Base-by-base conservation (phyloP, 1,284 basidiomycete species). In the Mycena citricolor region DNA sequence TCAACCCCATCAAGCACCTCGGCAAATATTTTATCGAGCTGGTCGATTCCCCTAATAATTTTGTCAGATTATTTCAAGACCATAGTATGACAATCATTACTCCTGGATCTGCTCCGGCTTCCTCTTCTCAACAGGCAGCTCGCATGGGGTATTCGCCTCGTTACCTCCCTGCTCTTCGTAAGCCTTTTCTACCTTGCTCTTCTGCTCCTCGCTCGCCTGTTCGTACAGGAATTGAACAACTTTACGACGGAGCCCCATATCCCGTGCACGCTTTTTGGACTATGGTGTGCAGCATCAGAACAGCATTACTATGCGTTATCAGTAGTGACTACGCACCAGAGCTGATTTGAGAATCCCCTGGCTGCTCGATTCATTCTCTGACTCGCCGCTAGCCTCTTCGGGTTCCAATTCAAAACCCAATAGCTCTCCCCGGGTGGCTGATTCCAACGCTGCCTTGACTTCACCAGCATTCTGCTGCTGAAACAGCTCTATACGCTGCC, bases 51-150 rank as follows among this genome's bases (percentile, higher is more conserved):
- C 4, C 44, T 46, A 29, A 5, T 14, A 30, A 7, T 8, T 17
- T 23, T 8, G 14, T 37, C 7, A 16, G 13, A n/a, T n/a, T n/a
- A n/a, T 11, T 2, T 20, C 1, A 31, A 4, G n/a, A 14, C 24
- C 4, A 28, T 14, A 40, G 11, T 19, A n/a, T 8, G 22, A 23
- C 21, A 5, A 3, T 26, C 44, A n/a, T 28, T 10, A 46, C 44
- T 10, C 4, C 21, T 46, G 44, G 5, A 46, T 30, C 12, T 46
- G 26, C 17, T 40, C 25, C 0, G 44, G 44, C 11, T 32, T 31
- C 6, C 22, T 22, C n/a, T 41, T 33, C 1, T 19, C 21, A 2
- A 25, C 13, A 1, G 10, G 1, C 25, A 20, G 32, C 7, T 20
- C 22, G 4, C 24, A 14, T n/a, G 4, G 12, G 10, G 28, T 23